Base-by-base conservation (phyloP, 352 stramenopile species). In the Blastocystis hominis region DNA sequence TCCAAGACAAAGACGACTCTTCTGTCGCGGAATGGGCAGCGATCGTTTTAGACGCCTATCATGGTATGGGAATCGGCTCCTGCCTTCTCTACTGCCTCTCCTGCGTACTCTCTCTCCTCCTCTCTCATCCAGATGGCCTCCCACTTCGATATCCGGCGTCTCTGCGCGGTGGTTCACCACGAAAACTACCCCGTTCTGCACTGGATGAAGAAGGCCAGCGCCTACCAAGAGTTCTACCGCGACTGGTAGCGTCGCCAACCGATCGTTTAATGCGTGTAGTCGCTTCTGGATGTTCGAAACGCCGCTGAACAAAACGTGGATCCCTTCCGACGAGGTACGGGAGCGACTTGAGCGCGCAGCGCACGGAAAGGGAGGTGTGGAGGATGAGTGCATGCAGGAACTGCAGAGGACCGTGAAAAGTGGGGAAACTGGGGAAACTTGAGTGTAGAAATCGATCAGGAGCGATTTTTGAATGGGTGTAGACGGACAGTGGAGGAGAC, bases 181-280 rank as follows among this genome's bases (percentile, higher is more conserved):
- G 77, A 87, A 7, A 87, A 87, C 47, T 75, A 78, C 34, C 77
- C 77, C 0, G 77, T 87, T 36, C 42, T 87, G 0, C 77, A 87
- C 63, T 87, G 77, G 77, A 87, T 87, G 77, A 87, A 87, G 77
- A 87, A 87, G 17, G 17, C 75, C 42, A 78, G 64, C 42, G 47
- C 54, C 9, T 59, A 9, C 36, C 77, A 56, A 13, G 40, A 87
- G 44, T 36, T 64, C 34, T 38, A 42, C n/a, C 40, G 63, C 40
- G 77, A 78, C 24, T 86, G 76, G 76, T 86, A 10, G 24, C 13
- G 44, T 47, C 3, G 44, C 20, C 1, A 30, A 15, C 13, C 20
- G 20, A 24, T 1, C 13, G 24, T 15, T 86, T 15, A 86, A 79
- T 5, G 30, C 24, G 24, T 30, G 15, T 86, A 87, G 77, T 64